A percentile compares a stretch with the other conserved stretches of the same genome.
These are phyloP conservation scores for Penicillium lividum DNA, from an alignment of 495 filamentous ascomycete genomes.

Conservation along the genomic window DNA sequence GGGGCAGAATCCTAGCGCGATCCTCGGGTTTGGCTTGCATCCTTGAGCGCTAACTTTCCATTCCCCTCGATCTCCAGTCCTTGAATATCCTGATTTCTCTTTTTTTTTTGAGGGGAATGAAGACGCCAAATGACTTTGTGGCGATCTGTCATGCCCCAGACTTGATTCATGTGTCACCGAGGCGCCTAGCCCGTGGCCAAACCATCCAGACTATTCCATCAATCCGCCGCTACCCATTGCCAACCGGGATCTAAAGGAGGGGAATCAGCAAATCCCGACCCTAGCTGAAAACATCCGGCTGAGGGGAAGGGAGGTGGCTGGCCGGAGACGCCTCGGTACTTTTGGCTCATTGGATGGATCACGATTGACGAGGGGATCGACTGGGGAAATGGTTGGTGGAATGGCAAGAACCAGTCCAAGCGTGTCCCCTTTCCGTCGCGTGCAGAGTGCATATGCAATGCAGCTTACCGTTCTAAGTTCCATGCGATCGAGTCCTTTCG, in stretches of 20 bases:
- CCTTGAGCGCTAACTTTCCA: not conserved
- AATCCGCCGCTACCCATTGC: constrained; percentile 15
- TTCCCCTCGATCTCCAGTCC: not conserved
- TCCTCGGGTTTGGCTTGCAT: constrained; percentile 2
- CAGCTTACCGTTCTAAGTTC: constrained; percentile 27
- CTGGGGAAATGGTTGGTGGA: constrained; percentile 10
- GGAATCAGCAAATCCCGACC: constrained; percentile 18
- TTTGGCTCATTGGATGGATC: constrained; percentile 11
- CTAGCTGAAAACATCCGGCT: constrained; percentile 6
- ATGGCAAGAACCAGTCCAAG: constrained; percentile 7
- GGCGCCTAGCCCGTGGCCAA: constrained; percentile 11
- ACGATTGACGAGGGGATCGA: constrained; percentile 7
- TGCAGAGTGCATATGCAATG: constrained; percentile 32
- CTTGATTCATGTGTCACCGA: constrained; percentile 24
- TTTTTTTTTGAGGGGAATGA: not conserved
- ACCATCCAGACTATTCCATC: not conserved
- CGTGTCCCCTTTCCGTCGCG: constrained; percentile 21
- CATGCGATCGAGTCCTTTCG: constrained; percentile 21
- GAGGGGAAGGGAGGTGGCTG: constrained; percentile 4
- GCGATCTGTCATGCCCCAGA: constrained; percentile 1
- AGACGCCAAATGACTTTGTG: not conserved
- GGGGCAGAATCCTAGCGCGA: not conserved
- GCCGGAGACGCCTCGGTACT: constrained; percentile 13
- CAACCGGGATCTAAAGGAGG: constrained; percentile 13
- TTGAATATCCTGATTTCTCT: not conserved